phyloP scores from a whole-genome alignment of 2,329 filamentous ascomycete species.

The Thermomyces lanuginosus region DNA sequence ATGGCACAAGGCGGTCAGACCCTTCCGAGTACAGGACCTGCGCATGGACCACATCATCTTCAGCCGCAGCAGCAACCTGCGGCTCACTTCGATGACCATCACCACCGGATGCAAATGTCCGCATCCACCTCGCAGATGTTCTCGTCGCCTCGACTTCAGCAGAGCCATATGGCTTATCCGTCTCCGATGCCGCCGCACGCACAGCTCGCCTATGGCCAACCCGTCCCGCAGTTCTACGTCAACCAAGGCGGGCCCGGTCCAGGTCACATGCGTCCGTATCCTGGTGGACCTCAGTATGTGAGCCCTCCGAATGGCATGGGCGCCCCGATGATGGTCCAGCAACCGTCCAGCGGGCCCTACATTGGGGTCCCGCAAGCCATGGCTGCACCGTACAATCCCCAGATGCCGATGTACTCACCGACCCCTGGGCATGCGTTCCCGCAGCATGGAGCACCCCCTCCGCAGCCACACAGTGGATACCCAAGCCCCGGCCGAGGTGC shows the following conservation, averaged over 20 bases:
- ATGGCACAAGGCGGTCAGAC: constrained; percentile 58
- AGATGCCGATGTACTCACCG: constrained; percentile 72
- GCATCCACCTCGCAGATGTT: constrained; percentile 71
- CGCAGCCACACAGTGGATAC: constrained; percentile 52
- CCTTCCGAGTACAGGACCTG: constrained; percentile 52
- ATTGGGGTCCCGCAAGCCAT: constrained; percentile 58
- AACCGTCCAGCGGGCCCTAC: constrained; percentile 49
- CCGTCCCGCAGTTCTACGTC: constrained; percentile 55
- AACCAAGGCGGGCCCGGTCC: constrained; percentile 55
- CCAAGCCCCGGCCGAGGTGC: constrained; percentile 78
- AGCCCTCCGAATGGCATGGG: constrained; percentile 57
- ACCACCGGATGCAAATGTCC: constrained; percentile 74
- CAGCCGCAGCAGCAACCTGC: constrained; percentile 58
- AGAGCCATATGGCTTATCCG: constrained; percentile 51
- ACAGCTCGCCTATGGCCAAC: constrained; percentile 55
- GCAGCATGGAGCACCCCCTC: constrained; percentile 31
- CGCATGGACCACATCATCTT: constrained; percentile 63
- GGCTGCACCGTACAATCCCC: constrained; percentile 47
- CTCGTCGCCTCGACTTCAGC: constrained; percentile 63
- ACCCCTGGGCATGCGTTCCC: constrained; percentile 53
- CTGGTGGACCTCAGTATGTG: constrained; percentile 56
- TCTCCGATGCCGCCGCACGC: constrained; percentile 51
- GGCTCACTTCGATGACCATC: constrained; percentile 59
- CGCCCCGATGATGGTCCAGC: constrained; percentile 69
- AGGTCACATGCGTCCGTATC: constrained; percentile 53